A percentile compares a stretch with the other conserved stretches of the same genome.
Conservation (phyloP, 2,329 filamentous ascomycete species). For the Didymella pinodella region DNA sequence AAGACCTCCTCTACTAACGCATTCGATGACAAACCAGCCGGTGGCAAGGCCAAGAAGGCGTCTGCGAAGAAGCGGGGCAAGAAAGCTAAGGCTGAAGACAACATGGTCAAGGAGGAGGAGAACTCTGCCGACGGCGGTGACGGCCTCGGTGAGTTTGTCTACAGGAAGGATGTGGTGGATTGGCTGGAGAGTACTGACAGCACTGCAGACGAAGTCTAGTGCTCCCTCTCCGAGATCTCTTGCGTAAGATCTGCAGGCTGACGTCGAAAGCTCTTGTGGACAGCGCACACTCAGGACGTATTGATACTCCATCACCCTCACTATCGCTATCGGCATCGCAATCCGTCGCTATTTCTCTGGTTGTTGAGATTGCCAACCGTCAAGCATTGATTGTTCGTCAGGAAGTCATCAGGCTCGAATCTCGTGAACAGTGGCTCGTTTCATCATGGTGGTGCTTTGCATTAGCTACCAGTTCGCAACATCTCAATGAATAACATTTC, state of each 20-base stretch:
- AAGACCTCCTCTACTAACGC: slow-evolving; percentile 3
- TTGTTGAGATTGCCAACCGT: not conserved
- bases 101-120: slow-evolving; percentile 16
- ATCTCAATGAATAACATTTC: not conserved
- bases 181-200: slow-evolving; percentile 27
- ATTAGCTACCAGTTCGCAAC: not conserved
- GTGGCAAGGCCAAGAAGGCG: slow-evolving; percentile 22
- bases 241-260: not conserved
- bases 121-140: slow-evolving; percentile 29
- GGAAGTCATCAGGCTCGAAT: not conserved
- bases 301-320: not conserved
- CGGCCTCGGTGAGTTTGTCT: slow-evolving; percentile 29
- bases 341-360: not conserved
- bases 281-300: not conserved
- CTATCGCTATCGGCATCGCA: not conserved
- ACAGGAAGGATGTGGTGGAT: slow-evolving; percentile 11
- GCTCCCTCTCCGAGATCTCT: not conserved
- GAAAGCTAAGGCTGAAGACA: slow-evolving; percentile 31
- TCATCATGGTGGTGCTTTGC: not conserved
- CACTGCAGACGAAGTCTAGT: slow-evolving; percentile 5
- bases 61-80: slow-evolving; percentile 29
- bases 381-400: not conserved
- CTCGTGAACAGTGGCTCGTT: not conserved
- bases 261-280: too few relatives aligned
- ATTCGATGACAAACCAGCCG: slow-evolving; percentile 9